phyloP scores from a whole-genome alignment of 192 early-diverging fungal species.

The Dissophora globulifera region DNA sequence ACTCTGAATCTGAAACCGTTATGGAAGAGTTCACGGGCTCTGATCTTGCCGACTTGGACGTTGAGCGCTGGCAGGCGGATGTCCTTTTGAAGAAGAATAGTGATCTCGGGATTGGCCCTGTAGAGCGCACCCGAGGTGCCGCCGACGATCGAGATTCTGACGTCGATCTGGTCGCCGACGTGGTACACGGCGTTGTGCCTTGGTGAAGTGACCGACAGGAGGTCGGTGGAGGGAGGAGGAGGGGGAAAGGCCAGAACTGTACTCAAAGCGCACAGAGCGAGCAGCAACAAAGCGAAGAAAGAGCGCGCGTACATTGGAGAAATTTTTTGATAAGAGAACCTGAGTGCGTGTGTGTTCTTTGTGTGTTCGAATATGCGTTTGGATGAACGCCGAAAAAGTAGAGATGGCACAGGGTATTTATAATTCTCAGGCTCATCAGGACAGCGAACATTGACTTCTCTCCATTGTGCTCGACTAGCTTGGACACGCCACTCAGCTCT shows the following conservation, averaged over 20 bases:
- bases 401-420: not conserved
- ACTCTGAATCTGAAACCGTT: conserved; percentile 27
- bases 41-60: not conserved
- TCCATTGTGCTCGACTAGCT: no score
- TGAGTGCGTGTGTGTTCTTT: not conserved
- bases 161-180: conserved; percentile 13
- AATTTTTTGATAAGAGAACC: not conserved
- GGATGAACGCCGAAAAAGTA: no score
- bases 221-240: not conserved
- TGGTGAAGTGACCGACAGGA: conserved; percentile 13
- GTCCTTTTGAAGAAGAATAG: conserved; percentile 17
- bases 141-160: conserved; percentile 11
- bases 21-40: not conserved
- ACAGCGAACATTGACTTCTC: not conserved
- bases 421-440: not conserved
- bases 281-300: conserved; percentile 14
- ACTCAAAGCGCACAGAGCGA: conserved; percentile 14
- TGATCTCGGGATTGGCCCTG: conserved; percentile 17
- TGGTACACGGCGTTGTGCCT: conserved; percentile 3
- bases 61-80: conserved; percentile 25
- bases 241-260: conserved; percentile 5
- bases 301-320: conserved; percentile 26
- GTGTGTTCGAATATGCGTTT: no score
- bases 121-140: conserved; percentile 15
- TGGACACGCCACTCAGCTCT: no score